A percentile compares a stretch with the other conserved stretches of the same genome.
phyloP scores from a whole-genome alignment of 2,329 filamentous ascomycete genomes.

The Grosmannia huntii region DNA sequence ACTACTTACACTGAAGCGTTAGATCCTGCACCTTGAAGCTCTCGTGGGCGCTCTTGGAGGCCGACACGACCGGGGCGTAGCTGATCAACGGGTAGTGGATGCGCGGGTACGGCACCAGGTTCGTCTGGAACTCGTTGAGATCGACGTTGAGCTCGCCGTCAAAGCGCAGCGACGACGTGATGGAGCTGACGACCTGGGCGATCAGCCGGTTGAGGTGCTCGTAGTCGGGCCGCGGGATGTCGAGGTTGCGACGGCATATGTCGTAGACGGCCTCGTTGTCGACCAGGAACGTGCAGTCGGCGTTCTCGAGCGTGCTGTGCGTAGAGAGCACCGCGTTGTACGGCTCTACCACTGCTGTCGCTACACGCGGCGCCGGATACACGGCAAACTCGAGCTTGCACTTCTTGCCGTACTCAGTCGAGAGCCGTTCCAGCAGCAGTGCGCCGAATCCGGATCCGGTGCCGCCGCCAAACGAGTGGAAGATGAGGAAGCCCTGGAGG shows the following conservation, averaged over 20 bases:
- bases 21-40: conserved; percentile 76
- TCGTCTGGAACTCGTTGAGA: conserved; percentile 68
- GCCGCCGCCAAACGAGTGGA: conserved; percentile 63
- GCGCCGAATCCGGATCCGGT: conserved; percentile 63
- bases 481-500: conserved; percentile 61
- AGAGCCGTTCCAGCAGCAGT: conserved; percentile 58
- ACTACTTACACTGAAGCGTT: conserved; percentile 55
- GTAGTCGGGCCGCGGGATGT: conserved; percentile 55
- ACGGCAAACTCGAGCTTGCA: conserved; percentile 65
- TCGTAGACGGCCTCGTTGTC: conserved; percentile 67
- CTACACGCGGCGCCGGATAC: conserved; percentile 57
- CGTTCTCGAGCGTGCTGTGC: conserved; percentile 65
- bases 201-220: conserved; percentile 63
- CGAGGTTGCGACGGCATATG: conserved; percentile 60
- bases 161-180: conserved; percentile 60
- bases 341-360: conserved; percentile 59
- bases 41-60: conserved; percentile 69
- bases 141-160: conserved; percentile 63
- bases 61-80: conserved; percentile 59
- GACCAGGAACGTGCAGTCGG: conserved; percentile 67
- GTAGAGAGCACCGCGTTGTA: conserved; percentile 64
- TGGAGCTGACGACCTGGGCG: conserved; percentile 62
- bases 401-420: conserved; percentile 66
- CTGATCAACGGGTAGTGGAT: conserved; percentile 65
- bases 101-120: conserved; percentile 60